Evolutionary conservation across 176 grass and related monocot species (phyloP).

Genomic region (Phyllostachys edulis): DNA sequence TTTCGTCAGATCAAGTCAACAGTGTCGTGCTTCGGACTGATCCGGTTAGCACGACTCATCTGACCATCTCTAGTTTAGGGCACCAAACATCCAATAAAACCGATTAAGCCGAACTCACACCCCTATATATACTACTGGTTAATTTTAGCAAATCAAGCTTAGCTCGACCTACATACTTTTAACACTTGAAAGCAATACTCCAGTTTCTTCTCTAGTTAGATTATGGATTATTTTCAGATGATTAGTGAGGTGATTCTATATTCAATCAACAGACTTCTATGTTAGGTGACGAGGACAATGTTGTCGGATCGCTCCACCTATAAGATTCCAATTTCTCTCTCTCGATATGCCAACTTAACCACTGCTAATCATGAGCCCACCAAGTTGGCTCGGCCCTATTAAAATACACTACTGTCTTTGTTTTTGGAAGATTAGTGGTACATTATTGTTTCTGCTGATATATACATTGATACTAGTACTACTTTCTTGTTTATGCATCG

Average conservation of each 20-base stretch:
- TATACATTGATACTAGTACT: neutral
- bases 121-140: too few relatives aligned
- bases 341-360: conserved; percentile 39
- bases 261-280: neutral
- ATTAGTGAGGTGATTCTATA: neutral
- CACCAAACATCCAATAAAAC: conserved; percentile 13
- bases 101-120: neutral
- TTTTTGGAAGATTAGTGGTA: neutral
- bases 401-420: neutral
- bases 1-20: too few relatives aligned
- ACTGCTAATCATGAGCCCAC: conserved; percentile 38
- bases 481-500: neutral
- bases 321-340: neutral
- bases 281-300: neutral
- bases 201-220: neutral
- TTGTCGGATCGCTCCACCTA: neutral
- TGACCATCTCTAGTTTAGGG: too few relatives aligned
- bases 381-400: neutral
- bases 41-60: too few relatives aligned
- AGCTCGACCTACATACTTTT: neutral
- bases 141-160: neutral
- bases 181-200: neutral
- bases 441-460: neutral
- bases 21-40: too few relatives aligned
- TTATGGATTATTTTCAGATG: neutral